Conservation (phyloP, 1,284 basidiomycete genomes). For the Wolfiporia cocos region DNA sequence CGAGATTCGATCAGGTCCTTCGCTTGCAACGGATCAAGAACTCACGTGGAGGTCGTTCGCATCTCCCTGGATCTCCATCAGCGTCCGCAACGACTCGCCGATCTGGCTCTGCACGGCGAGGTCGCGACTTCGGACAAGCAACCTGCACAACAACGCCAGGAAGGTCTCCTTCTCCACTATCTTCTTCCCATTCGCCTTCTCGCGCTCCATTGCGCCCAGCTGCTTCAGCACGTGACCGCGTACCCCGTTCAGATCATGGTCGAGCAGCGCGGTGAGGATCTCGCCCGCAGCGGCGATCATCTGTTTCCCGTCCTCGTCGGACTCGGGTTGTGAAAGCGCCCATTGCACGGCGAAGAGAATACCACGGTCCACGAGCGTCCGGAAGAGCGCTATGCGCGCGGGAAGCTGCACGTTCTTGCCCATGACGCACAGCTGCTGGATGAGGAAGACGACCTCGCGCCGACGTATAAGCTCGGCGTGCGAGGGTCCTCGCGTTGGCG, state of each 20-base stretch:
- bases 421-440: slow-evolving; percentile 93
- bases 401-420: slow-evolving; percentile 95
- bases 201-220: slow-evolving; percentile 59
- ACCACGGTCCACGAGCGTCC: slow-evolving; percentile 84
- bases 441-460: slow-evolving; percentile 75
- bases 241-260: slow-evolving; percentile 89
- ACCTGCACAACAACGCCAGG: slow-evolving; percentile 67
- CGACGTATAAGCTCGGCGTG: slow-evolving; percentile 44
- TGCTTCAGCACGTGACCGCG: slow-evolving; percentile 82
- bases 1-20: slow-evolving; percentile 1
- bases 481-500: slow-evolving; percentile 25
- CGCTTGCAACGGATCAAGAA: slow-evolving; percentile 1
- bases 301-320: slow-evolving; percentile 31
- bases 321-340: slow-evolving; percentile 53
- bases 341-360: slow-evolving; percentile 90
- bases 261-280: slow-evolving; percentile 81
- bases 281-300: slow-evolving; percentile 85
- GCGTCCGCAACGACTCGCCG: slow-evolving; percentile 81
- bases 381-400: slow-evolving; percentile 84
- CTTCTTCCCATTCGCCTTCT: slow-evolving; percentile 45
- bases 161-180: slow-evolving; percentile 68
- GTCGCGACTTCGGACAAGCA: slow-evolving; percentile 77
- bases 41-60: slow-evolving; percentile 25
- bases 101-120: slow-evolving; percentile 88
- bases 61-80: slow-evolving; percentile 67